Evolutionary conservation across 2,329 filamentous ascomycete species (phyloP).

Genomic region (Nothophaeocryptopus gaeumannii): DNA sequence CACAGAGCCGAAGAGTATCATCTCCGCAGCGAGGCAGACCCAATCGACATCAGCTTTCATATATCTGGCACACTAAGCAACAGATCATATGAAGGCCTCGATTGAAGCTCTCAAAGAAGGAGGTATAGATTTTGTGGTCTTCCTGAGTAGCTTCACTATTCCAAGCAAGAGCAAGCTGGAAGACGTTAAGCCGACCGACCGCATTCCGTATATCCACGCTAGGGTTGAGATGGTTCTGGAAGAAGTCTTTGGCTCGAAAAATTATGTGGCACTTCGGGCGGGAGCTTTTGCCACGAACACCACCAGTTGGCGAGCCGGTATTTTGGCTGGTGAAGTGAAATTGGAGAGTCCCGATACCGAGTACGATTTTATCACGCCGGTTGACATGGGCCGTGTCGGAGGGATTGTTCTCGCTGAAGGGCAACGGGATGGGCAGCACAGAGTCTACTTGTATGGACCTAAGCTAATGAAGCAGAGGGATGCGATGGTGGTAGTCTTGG

Average conservation of each 20-base stretch:
- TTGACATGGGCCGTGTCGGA: conserved; percentile 47
- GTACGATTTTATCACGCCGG: conserved; percentile 43
- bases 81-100: conserved; percentile 42
- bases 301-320: conserved; percentile 27
- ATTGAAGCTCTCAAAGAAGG: conserved; percentile 45
- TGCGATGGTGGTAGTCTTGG: conserved; percentile 30
- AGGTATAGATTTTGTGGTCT: conserved; percentile 45
- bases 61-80: conserved; percentile 38
- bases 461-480: conserved; percentile 35
- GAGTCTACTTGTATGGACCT: conserved; percentile 41
- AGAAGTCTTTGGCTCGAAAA: conserved; percentile 39
- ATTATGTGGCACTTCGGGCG: conserved; percentile 44
- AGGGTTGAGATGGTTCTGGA: conserved; percentile 45
- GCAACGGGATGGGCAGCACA: conserved; percentile 27
- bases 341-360: conserved; percentile 31
- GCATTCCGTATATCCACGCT: conserved; percentile 45
- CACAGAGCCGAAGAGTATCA: conserved; percentile 40
- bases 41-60: conserved; percentile 51
- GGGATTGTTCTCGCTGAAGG: conserved; percentile 42
- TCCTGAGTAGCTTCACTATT: conserved; percentile 46
- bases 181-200: conserved; percentile 28
- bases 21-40: conserved; percentile 40
- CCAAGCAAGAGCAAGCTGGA: conserved; percentile 15
- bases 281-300: conserved; percentile 47
- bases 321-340: conserved; percentile 35